Base-by-base conservation (phyloP, 345 rosid species). In the Populus davidiana region DNA sequence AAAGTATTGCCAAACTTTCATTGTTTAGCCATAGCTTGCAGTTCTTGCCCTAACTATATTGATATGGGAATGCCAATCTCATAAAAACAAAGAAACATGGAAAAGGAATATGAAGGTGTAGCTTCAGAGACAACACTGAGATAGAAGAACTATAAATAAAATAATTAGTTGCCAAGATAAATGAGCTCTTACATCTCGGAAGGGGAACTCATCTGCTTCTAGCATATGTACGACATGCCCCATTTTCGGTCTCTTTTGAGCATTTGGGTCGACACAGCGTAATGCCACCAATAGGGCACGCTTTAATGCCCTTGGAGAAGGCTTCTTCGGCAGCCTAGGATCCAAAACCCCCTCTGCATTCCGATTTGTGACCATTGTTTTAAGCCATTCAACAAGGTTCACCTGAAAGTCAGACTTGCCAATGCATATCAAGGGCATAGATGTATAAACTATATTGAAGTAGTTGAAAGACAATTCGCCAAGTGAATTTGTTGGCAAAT, bases 221-320 rank as follows among this genome's bases (percentile, higher is more conserved):
- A 95, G 98, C 99, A 95, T 92, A 82, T 95, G 98, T 73, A 95
- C 90, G 27, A 93, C 92, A 84, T 95, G 97, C 71, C 98, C 97
- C 96, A 93, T 95, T 83, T 92, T 93, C 17, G 99, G 99, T 82
- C 98, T 85, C 85, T 95, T 93, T 73, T 90, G 94, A 74, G 98
- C 93, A 86, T 93, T 93, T 61, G 99, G 99, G 82, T 95, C 98
- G 44, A 95, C 95, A 78, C 99, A 95, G 67, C 96, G 91, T 33
- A 93, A 74, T 75, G 99, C 99, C 52, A 93, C 98, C 81, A 95
- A 81, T 74, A 95, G 93, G 17, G 93, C 92, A 73, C 98, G 97
- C 77, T 95, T 95, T 81, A 95, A 79, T 41, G 96, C 88, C 83
- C 97, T 90, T 14, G 93, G 79, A 27, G 94, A 88, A 43, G 99